Evolutionary conservation across 2,329 filamentous ascomycete genomes (phyloP), one percentile per base, ranked within the genome.

Genomic region (Fusarium globosum): DNA sequence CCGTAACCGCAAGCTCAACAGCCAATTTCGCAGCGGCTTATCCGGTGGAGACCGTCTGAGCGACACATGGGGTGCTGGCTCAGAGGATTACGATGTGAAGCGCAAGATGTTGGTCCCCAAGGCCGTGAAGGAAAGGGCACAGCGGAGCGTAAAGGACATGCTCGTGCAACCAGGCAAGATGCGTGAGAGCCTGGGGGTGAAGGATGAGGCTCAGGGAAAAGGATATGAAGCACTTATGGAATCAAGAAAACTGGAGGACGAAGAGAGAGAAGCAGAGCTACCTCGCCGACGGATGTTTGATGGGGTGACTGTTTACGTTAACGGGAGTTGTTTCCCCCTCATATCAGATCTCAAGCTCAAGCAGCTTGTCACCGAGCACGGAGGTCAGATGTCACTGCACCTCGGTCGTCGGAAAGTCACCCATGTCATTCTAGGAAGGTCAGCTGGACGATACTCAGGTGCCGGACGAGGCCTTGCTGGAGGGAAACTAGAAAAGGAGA

Each of bases 281-380:
- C 71, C 39, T 10, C 49, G 69, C 11, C 80, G 76, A 73, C 78
- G 84, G 52, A 88, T 97, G 60, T 95, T 98, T 80, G 83, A 88
- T 49, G 89, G 91, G 21, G 87, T 95, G 28, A 91, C 89, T 58
- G 88, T 97, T 76, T 96, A 96, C 83, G 88, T 98, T 82, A 97
- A 97, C 82, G 95, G 95, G 69, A 95, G 93, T 74, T 97, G 94
- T 5, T 88, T 91, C 68, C 95, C 95, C 3, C 82, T 90, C 30
- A 88, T 97, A 70, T 97, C 94, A 20, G 95, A 98, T 81, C 93
- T 97, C 84, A 93, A 90, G 80, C 88, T 98, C 65, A 97, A 96
- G 85, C 91, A 91, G 62, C 82, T 97, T 21, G 87, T 98, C 42
- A 89, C 88, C 10, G 86, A 90, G 64, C 90, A 97, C 79, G 96